phyloP scores from a whole-genome alignment of 164 flowering plant species.

The Pachysandra terminalis region DNA sequence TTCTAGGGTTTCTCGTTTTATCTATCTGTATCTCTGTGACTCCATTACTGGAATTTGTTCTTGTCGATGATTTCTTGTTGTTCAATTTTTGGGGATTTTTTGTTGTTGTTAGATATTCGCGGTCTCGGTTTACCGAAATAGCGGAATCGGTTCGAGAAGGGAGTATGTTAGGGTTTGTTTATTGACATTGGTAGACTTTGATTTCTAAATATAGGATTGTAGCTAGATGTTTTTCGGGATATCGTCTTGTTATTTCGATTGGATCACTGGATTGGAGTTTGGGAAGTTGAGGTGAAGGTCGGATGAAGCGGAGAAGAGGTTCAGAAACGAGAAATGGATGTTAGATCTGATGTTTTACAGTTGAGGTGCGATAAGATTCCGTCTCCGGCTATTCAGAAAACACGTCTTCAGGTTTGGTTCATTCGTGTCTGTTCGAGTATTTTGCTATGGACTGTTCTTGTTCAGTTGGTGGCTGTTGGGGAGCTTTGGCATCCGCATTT shows the following conservation, averaged over 20 bases:
- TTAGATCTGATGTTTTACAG: slow-evolving; percentile 54
- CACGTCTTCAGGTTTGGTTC: slow-evolving; percentile 80
- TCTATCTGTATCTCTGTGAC: neutral
- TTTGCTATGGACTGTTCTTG: slow-evolving; percentile 83
- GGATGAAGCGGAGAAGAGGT: slow-evolving; percentile 42
- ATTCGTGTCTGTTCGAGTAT: slow-evolving; percentile 82
- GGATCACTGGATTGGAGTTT: slow-evolving; percentile 6
- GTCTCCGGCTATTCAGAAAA: slow-evolving; percentile 38
- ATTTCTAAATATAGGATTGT: neutral
- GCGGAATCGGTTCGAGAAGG: neutral
- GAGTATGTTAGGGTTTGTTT: neutral
- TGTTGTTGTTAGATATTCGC: neutral
- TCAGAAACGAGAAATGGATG: slow-evolving; percentile 51
- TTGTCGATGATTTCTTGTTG: neutral
- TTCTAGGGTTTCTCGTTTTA: neutral
- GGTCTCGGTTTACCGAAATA: neutral
- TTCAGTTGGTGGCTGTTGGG: slow-evolving; percentile 81
- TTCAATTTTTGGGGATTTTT: neutral
- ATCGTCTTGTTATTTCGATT: neutral
- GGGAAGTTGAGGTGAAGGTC: slow-evolving; percentile 1
- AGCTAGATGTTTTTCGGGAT: neutral
- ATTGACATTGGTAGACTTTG: neutral
- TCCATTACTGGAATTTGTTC: neutral
- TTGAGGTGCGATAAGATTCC: slow-evolving; percentile 41
- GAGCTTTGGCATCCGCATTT: slow-evolving; percentile 72